A percentile compares a stretch with the other conserved stretches of the same genome.
Evolutionary conservation across 768 basidiomycete species (phyloP).

Genomic region (Cystoderma amianthinum): DNA sequence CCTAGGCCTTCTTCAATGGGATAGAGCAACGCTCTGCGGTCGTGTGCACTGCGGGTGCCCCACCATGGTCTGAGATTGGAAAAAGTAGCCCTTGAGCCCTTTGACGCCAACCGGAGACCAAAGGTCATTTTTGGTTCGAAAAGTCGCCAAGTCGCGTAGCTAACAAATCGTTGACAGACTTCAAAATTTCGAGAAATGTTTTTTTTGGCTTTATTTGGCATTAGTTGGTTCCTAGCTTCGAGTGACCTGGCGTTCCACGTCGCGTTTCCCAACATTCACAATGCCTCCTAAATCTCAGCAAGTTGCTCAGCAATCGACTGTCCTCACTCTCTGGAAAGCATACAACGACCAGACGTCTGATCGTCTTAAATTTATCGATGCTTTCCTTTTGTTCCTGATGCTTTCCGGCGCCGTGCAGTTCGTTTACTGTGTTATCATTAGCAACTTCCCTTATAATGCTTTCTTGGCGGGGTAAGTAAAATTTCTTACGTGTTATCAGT

Average conservation of each 20-base stretch:
- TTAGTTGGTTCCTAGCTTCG: constrained; percentile 24
- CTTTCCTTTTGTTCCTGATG: constrained; percentile 88
- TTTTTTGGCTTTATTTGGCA: constrained; percentile 15
- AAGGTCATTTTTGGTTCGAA: constrained; percentile 17
- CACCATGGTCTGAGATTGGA: constrained; percentile 14
- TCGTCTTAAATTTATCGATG: constrained; percentile 90
- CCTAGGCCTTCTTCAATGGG: constrained; percentile 66
- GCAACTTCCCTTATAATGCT: constrained; percentile 95
- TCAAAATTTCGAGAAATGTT: constrained; percentile 7
- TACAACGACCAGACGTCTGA: constrained; percentile 75
- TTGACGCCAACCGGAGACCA: constrained; percentile 20
- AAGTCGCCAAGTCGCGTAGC: constrained; percentile 2
- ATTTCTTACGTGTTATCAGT: background rate
- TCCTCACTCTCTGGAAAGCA: constrained; percentile 63
- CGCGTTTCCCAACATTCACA: constrained; percentile 12
- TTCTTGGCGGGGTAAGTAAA: constrained; percentile 85
- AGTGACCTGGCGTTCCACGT: constrained; percentile 23
- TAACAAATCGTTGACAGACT: too few relatives aligned
- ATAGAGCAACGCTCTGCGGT: constrained; percentile 54
- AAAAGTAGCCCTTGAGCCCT: constrained; percentile 9
- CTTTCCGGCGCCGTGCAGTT: constrained; percentile 89
- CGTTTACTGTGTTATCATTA: constrained; percentile 84
- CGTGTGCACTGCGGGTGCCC: constrained; percentile 38
- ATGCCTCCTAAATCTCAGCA: constrained; percentile 29
- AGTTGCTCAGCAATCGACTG: constrained; percentile 23